A percentile compares a stretch with the other conserved stretches of the same genome.
These are phyloP conservation scores for Larix sibirica DNA, from an alignment of 83 land plant genomes.

Conservation along the genomic window DNA sequence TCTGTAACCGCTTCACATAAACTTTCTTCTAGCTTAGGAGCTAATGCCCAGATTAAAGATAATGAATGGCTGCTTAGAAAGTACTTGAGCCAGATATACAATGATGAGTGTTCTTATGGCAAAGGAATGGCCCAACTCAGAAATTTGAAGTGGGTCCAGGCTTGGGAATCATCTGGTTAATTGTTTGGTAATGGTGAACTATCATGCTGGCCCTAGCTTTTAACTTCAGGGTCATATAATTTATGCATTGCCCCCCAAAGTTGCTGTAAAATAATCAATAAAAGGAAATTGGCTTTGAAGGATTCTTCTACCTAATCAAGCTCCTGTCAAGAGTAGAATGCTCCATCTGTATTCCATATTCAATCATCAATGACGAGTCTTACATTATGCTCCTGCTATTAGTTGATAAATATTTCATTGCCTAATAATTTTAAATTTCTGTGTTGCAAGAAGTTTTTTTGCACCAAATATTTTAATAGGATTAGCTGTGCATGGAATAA, in stretches of 20 bases:
- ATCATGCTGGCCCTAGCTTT: background rate
- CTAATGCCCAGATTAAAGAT: background rate
- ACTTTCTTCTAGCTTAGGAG: background rate
- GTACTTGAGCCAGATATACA: background rate
- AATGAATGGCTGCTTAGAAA: background rate
- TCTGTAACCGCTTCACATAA: background rate
- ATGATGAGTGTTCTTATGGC: background rate
- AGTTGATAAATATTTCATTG: no score
- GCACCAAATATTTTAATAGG: no score
- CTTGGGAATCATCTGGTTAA: background rate
- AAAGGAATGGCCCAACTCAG: background rate
- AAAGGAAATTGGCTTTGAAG: background rate
- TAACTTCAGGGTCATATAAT: background rate
- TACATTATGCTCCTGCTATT: no score
- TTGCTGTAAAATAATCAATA: slow-evolving; percentile 13
- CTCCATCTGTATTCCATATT: no score
- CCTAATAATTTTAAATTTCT: no score
- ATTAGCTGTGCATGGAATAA: no score
- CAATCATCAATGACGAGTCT: no score
- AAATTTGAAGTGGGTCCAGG: slow-evolving; percentile 4
- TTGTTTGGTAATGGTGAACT: slow-evolving; percentile 9
- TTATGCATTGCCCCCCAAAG: slow-evolving; percentile 5
- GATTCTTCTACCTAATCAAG: background rate
- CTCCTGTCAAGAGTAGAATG: no score
- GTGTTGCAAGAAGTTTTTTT: no score